Evolutionary conservation across 306 rosid genomes (phyloP).

Genomic region (Lupinus albus): DNA sequence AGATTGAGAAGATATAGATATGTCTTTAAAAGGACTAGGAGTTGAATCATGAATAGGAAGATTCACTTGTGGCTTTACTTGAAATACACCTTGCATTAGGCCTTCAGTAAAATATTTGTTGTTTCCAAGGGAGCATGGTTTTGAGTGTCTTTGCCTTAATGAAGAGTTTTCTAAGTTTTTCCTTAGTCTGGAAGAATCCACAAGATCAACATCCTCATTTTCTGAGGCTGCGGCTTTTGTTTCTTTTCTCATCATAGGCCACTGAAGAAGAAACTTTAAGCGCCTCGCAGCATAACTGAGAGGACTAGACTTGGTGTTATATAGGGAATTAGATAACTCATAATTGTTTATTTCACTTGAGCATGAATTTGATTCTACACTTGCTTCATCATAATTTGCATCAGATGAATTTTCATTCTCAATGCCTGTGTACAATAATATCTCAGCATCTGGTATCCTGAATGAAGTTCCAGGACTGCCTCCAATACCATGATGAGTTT

Average conservation of each 20-base stretch:
- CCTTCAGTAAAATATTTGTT: slow-evolving; percentile 64
- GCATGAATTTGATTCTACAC: slow-evolving; percentile 50
- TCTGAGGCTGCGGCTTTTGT: slow-evolving; percentile 44
- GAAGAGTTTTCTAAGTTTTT: slow-evolving; percentile 52
- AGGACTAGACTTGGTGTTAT: slow-evolving; percentile 53
- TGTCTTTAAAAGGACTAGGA: slow-evolving; percentile 39
- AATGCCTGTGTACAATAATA: slow-evolving; percentile 67
- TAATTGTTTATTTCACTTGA: slow-evolving; percentile 52
- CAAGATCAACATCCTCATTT: slow-evolving; percentile 49
- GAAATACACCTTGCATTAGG: slow-evolving; percentile 84
- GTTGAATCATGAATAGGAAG: slow-evolving; percentile 38
- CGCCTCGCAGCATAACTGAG: slow-evolving; percentile 51
- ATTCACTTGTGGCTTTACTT: slow-evolving; percentile 58
- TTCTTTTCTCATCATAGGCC: slow-evolving; percentile 57
- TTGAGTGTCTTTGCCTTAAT: slow-evolving; percentile 72
- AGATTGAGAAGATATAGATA: slow-evolving; percentile 51
- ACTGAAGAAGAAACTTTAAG: slow-evolving; percentile 65
- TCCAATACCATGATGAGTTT: slow-evolving; percentile 65
- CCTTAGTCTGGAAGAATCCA: slow-evolving; percentile 41
- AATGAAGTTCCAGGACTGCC: slow-evolving; percentile 88
- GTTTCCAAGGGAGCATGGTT: slow-evolving; percentile 61
- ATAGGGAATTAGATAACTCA: slow-evolving; percentile 48
- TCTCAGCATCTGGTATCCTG: slow-evolving; percentile 84
- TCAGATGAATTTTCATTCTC: slow-evolving; percentile 53
- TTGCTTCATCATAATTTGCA: slow-evolving; percentile 50